These are phyloP conservation scores for Pichia cabralensis DNA, from an alignment of 805 yeast genomes.

Conservation along the genomic window DNA sequence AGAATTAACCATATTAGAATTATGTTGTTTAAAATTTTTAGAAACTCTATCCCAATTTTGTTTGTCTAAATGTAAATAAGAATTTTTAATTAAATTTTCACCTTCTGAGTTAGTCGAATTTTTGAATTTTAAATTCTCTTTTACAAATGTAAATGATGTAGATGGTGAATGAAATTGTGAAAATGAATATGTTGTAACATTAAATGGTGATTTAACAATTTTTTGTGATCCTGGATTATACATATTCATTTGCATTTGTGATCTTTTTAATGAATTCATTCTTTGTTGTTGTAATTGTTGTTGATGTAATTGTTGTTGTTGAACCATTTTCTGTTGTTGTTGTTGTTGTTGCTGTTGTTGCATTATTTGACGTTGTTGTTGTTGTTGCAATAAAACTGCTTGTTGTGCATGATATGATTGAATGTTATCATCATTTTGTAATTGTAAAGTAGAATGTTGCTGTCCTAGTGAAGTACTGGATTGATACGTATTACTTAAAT, in stretches of 20 bases:
- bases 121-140: too few species aligned
- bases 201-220: conserved; percentile 25
- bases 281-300: neutral
- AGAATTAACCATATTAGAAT: conserved; percentile 26
- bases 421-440: neutral
- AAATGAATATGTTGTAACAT: conserved; percentile 21
- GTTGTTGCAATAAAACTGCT: neutral
- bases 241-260: too few species aligned
- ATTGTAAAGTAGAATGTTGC: neutral
- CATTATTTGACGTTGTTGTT: neutral
- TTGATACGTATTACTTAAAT: neutral
- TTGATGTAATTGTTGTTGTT: neutral
- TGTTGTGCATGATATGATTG: too few species aligned
- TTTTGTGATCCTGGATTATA: conserved; percentile 15
- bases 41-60: conserved; percentile 22
- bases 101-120: too few species aligned
- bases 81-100: too few species aligned
- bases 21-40: too few species aligned
- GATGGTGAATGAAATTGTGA: conserved; percentile 25
- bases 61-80: too few species aligned
- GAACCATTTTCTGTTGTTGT: too few species aligned
- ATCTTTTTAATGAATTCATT: neutral
- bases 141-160: conserved; percentile 25
- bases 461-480: neutral
- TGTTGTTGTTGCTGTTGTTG: neutral